Evolutionary conservation across 1,139 yeast genomes (phyloP).

Genomic region (Nakaseomyces sp.): DNA sequence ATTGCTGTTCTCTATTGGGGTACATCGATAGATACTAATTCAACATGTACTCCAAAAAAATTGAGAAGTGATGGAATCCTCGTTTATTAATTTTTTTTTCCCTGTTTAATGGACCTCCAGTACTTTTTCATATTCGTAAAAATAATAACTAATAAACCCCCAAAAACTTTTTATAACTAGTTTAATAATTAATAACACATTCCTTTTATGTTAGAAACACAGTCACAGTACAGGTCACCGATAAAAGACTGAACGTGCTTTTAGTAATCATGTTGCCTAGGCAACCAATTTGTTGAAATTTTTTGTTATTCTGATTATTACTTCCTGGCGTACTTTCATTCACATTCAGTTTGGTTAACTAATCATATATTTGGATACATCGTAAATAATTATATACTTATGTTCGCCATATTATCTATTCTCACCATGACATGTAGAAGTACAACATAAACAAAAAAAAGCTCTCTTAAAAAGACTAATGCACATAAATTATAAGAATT

Average conservation of each 20-base stretch:
- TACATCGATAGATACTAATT: not conserved
- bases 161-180: not conserved
- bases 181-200: conserved; percentile 2
- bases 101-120: not conserved
- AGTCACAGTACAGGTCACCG: no score
- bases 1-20: not conserved
- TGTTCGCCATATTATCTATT: not conserved
- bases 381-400: no score
- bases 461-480: not conserved
- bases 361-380: not conserved
- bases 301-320: not conserved
- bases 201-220: not conserved
- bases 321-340: no score
- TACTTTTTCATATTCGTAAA: not conserved
- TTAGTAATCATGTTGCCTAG: not conserved
- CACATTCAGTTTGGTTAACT: no score
- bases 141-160: conserved; percentile 1
- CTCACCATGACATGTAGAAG: no score
- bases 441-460: not conserved
- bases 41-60: not conserved
- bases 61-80: no score
- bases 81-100: not conserved
- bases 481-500: conserved; percentile 4
- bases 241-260: no score
- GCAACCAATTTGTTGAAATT: not conserved